Evolutionary conservation across 148 eudicot genomes (phyloP).

Genomic region (Oxyria digyna): DNA sequence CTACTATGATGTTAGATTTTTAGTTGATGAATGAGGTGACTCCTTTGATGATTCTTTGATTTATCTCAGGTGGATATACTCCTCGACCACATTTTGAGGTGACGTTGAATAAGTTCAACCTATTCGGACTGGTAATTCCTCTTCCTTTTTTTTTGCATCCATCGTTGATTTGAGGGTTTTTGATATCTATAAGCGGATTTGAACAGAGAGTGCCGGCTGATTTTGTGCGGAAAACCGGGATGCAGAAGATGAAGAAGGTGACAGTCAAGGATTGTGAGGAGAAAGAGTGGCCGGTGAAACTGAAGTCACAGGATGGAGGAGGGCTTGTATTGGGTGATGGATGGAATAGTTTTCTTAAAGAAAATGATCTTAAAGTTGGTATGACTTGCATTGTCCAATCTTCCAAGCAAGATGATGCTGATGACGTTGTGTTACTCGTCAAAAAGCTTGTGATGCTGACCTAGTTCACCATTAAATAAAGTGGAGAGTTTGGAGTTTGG

Average conservation of each 20-base stretch:
- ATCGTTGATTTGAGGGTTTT: not conserved
- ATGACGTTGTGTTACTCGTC: not conserved
- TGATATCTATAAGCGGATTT: not conserved
- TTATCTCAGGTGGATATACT: too few relatives aligned
- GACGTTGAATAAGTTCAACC: not conserved
- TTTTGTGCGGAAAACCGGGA: not conserved
- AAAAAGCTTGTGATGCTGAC: too few relatives aligned
- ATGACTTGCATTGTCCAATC: not conserved
- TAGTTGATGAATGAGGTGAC: too few relatives aligned
- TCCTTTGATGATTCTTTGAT: too few relatives aligned
- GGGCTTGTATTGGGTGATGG: not conserved
- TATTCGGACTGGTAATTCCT: not conserved
- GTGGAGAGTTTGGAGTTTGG: not conserved
- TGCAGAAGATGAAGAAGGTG: not conserved
- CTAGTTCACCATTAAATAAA: not conserved
- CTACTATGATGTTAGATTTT: too few relatives aligned
- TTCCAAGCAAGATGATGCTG: not conserved
- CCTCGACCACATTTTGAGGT: not conserved
- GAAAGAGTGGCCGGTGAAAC: slow-evolving; percentile 2
- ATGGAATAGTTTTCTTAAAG: not conserved
- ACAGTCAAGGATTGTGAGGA: not conserved
- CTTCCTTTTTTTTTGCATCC: not conserved
- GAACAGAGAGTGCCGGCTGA: not conserved
- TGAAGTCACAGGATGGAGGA: not conserved
- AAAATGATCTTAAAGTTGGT: not conserved